These are phyloP conservation scores for Oryza longistaminata DNA, from an alignment of 176 grass and related monocot genomes.

Conservation along the genomic window DNA sequence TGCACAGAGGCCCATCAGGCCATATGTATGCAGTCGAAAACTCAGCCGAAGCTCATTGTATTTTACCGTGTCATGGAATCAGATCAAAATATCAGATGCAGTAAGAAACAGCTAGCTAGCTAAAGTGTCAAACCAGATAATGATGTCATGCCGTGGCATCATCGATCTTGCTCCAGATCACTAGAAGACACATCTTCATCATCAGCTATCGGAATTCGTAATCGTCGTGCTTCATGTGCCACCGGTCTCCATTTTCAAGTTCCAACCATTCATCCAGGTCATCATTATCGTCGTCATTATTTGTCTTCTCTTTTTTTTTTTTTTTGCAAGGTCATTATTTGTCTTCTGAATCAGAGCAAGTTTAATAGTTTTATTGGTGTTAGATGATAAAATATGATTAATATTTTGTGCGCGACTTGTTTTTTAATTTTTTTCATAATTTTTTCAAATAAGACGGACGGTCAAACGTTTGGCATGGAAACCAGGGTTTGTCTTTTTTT, in stretches of 20 bases:
- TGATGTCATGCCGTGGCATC: constrained; percentile 25
- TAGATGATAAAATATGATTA: too few species aligned
- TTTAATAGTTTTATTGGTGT: too few species aligned
- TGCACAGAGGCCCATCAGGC: background rate
- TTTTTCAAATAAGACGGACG: too few species aligned
- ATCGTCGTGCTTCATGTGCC: constrained; percentile 38
- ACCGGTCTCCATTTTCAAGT: constrained; percentile 45
- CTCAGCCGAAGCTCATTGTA: background rate
- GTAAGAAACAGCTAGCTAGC: too few species aligned
- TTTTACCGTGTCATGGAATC: background rate
- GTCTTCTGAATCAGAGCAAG: constrained; percentile 32
- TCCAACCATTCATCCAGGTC: constrained; percentile 79
- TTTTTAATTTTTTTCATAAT: too few species aligned
- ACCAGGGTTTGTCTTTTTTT: too few species aligned
- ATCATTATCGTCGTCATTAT: constrained; percentile 26
- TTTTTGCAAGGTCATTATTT: constrained; percentile 18
- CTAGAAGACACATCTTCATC: constrained; percentile 84
- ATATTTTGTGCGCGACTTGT: too few species aligned
- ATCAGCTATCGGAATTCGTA: constrained; percentile 54
- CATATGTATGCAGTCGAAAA: background rate
- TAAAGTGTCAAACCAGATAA: background rate
- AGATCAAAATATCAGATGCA: background rate
- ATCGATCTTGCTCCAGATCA: constrained; percentile 70
- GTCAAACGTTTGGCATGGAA: too few species aligned
- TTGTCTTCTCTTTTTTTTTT: constrained; percentile 19